These are phyloP conservation scores for Amanita inopinata DNA, from an alignment of 768 basidiomycete species.

Conservation along the genomic window DNA sequence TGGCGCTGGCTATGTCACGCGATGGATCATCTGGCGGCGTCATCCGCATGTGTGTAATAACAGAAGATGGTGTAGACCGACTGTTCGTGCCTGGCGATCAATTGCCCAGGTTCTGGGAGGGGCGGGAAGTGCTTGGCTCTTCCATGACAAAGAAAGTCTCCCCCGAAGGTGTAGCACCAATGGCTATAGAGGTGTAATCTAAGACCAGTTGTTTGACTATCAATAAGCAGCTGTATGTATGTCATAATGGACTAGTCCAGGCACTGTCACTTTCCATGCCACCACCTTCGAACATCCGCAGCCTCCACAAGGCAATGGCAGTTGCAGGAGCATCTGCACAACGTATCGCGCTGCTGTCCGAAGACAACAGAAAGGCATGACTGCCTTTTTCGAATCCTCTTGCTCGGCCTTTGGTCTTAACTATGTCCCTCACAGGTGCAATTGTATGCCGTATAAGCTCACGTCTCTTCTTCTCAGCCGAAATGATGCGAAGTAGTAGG, in stretches of 20 bases:
- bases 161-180: constrained; percentile 31
- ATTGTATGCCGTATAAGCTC: constrained; percentile 9
- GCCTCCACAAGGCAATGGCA: constrained; percentile 69
- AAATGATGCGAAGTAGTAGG: constrained; percentile 36
- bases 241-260: constrained; percentile 8
- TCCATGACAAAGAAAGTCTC: constrained; percentile 22
- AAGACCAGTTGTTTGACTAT: constrained; percentile 8
- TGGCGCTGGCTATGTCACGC: constrained; percentile 92
- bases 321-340: constrained; percentile 55
- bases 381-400: constrained; percentile 37
- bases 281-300: constrained; percentile 66
- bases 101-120: constrained; percentile 87
- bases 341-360: constrained; percentile 36
- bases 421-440: not conserved
- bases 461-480: constrained; percentile 29
- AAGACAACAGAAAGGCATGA: constrained; percentile 60
- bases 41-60: constrained; percentile 96
- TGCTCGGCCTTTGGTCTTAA: not conserved
- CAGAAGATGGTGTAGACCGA: constrained; percentile 84
- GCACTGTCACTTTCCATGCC: constrained; percentile 31
- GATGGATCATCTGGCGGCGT: constrained; percentile 98
- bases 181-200: constrained; percentile 36
- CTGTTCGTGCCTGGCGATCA: constrained; percentile 87
- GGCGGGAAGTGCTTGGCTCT: constrained; percentile 55
- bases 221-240: constrained; percentile 4